Conservation (phyloP, 371 early-diverging fungal genomes). For the Apophysomyces trapeziformis region DNA sequence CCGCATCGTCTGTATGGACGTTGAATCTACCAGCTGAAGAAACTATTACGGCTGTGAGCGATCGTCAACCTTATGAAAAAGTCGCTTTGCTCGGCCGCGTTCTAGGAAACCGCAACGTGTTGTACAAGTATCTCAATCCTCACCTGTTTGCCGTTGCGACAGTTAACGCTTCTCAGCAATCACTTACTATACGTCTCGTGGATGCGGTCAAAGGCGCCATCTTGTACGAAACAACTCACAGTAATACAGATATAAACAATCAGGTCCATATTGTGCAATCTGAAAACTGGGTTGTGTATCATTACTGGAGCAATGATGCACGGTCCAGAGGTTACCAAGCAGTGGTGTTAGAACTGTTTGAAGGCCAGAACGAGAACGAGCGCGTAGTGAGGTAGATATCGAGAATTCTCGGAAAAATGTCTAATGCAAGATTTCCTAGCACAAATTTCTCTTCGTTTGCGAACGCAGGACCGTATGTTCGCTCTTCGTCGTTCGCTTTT, state of each 20-base stretch:
- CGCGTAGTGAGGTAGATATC: conserved; percentile 66
- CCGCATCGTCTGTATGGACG: conserved; percentile 61
- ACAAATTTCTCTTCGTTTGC: conserved; percentile 77
- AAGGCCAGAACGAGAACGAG: conserved; percentile 76
- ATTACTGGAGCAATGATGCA: conserved; percentile 83
- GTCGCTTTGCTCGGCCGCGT: conserved; percentile 91
- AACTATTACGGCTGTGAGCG: conserved; percentile 52
- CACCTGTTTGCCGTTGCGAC: conserved; percentile 79
- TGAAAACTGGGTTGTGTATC: conserved; percentile 91
- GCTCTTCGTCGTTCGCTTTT: conserved; percentile 76
- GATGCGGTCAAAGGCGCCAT: conserved; percentile 89
- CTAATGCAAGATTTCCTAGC: conserved; percentile 31
- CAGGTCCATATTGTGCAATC: conserved; percentile 68
- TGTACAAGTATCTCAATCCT: conserved; percentile 97
- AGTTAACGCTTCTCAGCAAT: conserved; percentile 23
- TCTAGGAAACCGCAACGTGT: conserved; percentile 90
- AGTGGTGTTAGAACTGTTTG: conserved; percentile 85
- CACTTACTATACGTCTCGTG: conserved; percentile 70
- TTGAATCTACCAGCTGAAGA: conserved; percentile 66
- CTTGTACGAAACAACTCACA: conserved; percentile 71
- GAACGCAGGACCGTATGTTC: conserved; percentile 71
- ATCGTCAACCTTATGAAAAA: conserved; percentile 45
- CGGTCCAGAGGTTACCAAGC: conserved; percentile 58
- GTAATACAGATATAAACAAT: conserved; percentile 63
- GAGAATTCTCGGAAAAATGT: not conserved